These are phyloP conservation scores for Exophiala spinifera DNA, from an alignment of 2,329 filamentous ascomycete species.

Conservation along the genomic window DNA sequence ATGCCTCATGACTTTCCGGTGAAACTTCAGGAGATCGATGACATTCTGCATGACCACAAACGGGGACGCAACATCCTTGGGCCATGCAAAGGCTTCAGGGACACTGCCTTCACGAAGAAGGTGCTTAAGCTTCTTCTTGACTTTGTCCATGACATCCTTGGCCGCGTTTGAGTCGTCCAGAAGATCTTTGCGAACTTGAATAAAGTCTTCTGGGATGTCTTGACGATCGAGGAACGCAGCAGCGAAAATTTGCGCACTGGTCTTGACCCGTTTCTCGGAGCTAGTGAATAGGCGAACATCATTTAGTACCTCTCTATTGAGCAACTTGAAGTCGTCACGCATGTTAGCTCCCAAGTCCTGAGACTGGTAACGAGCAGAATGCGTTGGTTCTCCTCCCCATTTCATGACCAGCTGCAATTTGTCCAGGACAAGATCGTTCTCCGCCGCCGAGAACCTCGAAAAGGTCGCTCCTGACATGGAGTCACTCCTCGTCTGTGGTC, in stretches of 20 bases:
- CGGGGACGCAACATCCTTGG: constrained; percentile 86
- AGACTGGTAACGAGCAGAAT: constrained; percentile 92
- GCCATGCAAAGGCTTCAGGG: constrained; percentile 97
- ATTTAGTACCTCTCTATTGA: constrained; percentile 88
- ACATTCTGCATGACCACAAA: constrained; percentile 89
- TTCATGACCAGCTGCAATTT: constrained; percentile 98
- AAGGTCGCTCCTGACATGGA: constrained; percentile 87
- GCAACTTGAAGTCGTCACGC: constrained; percentile 86
- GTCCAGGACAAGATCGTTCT: constrained; percentile 89
- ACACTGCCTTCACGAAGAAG: constrained; percentile 88
- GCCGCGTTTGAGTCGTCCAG: constrained; percentile 97
- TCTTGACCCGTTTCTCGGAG: constrained; percentile 89
- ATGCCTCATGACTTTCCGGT: constrained; percentile 88
- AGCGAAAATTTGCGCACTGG: constrained; percentile 92
- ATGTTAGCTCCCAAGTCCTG: constrained; percentile 94
- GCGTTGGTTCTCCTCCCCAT: constrained; percentile 97
- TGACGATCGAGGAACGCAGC: constrained; percentile 83
- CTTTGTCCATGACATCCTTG: constrained; percentile 99
- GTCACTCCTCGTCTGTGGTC: constrained; percentile 65
- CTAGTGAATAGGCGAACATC: constrained; percentile 95
- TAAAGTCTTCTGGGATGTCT: constrained; percentile 79
- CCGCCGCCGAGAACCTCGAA: constrained; percentile 88
- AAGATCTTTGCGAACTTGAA: constrained; percentile 88
- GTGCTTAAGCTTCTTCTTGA: constrained; percentile 98
- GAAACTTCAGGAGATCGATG: constrained; percentile 96